These are phyloP conservation scores for Sporisorium scitamineum DNA, from an alignment of 1,284 basidiomycete species.

Conservation along the genomic window DNA sequence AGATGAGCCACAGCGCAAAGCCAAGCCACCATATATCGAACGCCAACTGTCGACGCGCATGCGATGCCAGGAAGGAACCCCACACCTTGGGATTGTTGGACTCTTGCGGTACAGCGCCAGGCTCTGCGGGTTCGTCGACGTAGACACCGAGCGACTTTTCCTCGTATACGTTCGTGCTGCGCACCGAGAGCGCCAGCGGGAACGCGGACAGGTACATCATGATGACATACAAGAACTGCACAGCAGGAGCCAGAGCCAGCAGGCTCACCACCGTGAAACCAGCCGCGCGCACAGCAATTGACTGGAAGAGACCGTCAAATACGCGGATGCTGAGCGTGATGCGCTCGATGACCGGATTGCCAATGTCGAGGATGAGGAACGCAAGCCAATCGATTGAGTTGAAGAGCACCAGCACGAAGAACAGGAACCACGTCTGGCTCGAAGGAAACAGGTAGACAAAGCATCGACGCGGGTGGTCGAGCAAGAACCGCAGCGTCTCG, in stretches of 20 bases:
- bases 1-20: constrained; percentile 68
- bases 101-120: constrained; percentile 16
- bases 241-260: constrained; percentile 80
- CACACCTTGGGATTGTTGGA: constrained; percentile 73
- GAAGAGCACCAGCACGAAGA: constrained; percentile 77
- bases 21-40: constrained; percentile 73
- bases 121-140: constrained; percentile 34
- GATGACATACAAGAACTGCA: constrained; percentile 82
- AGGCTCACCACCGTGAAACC: constrained; percentile 84
- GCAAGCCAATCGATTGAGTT: constrained; percentile 86
- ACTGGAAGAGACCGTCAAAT: constrained; percentile 70
- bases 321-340: constrained; percentile 76
- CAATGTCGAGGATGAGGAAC: constrained; percentile 89
- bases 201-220: constrained; percentile 75
- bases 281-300: constrained; percentile 82
- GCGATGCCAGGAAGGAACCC: constrained; percentile 81
- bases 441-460: constrained; percentile 95
- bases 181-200: constrained; percentile 78
- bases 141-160: constrained; percentile 73
- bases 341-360: constrained; percentile 78
- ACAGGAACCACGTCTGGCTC: constrained; percentile 88
- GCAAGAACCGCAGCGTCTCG: constrained; percentile 88
- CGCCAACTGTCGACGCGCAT: constrained; percentile 86
- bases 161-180: constrained; percentile 99
- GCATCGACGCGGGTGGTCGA: constrained; percentile 94